Base-by-base conservation (phyloP, 78 protist genomes). In the Cavenderia fasciculata region DNA sequence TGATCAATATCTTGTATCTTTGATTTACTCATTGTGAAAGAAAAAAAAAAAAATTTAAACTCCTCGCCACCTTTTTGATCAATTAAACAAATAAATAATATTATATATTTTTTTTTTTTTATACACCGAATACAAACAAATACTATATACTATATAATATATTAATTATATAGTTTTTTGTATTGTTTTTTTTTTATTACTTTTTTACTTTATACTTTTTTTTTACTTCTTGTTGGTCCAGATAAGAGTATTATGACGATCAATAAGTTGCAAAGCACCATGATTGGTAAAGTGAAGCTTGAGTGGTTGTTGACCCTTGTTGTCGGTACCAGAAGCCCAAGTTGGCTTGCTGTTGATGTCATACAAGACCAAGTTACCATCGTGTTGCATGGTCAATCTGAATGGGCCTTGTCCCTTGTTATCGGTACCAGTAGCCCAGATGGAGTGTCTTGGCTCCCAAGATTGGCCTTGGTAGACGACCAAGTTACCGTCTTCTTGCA, bases 401-500 rank as follows among this genome's bases (percentile, higher is more conserved):
- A n/a, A 52, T 52, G 78, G 78, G 21, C 78, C 62, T 40, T 40
- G 59, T 7, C 75, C 75, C 57, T 69, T 69, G 75, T 47, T 47
- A 38, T 47, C 23, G 57, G 75, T 69, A 4, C 4, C 33, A 4
- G 75, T 46, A 4, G 52, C 10, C 75, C 75, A 69, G 27, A 23
- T 43, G 57, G 75, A 52, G 18, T 69, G 21, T 2, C 10, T 4
- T 43, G 75, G 57, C 12, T 18, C 23, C 59, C 52, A 69, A 10
- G 21, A 7, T 29, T 11, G 19, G 10, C 46, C 3, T 4, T n/a
- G 14, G 65, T 75, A 75, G n/a, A 75, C 1, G 38, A 57, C 70
- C 40, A 75, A 27, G 69, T 75, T 75, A 33, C 85, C 85, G 33
- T 75, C 85, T 2, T 19, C 85, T 61, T 75, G 85, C 54, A 61